Conservation (phyloP, 2,329 filamentous ascomycete species). For the Bipolaris cookei region DNA sequence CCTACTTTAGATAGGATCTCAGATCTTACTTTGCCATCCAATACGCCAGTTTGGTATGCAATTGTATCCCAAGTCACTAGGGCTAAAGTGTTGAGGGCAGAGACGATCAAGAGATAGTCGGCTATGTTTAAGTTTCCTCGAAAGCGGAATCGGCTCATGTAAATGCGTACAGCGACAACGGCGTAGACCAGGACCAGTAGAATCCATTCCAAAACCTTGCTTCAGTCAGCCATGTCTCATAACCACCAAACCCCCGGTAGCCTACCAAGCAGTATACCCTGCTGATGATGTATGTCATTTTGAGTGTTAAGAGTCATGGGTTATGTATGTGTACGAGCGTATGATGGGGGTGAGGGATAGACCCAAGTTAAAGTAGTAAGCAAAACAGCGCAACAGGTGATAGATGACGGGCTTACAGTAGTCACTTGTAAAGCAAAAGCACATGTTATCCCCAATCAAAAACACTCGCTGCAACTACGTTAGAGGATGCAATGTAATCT, state of each 20-base stretch:
- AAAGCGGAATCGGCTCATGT: not conserved
- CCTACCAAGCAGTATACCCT: not conserved
- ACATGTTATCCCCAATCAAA: too few relatives aligned
- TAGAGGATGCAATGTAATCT: too few relatives aligned
- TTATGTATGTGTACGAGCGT: not conserved
- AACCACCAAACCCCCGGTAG: not conserved
- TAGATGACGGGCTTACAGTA: not conserved
- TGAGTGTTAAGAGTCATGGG: not conserved
- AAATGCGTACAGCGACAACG: not conserved
- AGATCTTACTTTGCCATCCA: not conserved
- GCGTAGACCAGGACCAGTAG: not conserved
- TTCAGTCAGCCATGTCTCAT: not conserved
- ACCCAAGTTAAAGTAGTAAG: not conserved
- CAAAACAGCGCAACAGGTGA: not conserved
- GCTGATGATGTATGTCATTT: not conserved
- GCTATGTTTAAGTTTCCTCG: not conserved
- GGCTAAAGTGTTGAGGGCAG: not conserved
- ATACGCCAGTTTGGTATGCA: not conserved
- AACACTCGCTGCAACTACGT: too few relatives aligned
- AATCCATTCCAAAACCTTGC: not conserved
- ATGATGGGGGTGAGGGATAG: not conserved
- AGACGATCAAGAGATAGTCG: not conserved
- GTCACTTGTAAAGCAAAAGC: too few relatives aligned
- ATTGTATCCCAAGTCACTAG: not conserved
- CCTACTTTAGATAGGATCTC: not conserved